Percentiles rank a stretch among this genome's conserved stretches.
phyloP scores from a whole-genome alignment of 2,329 filamentous ascomycete genomes.

The Tolypocladium sp. region DNA sequence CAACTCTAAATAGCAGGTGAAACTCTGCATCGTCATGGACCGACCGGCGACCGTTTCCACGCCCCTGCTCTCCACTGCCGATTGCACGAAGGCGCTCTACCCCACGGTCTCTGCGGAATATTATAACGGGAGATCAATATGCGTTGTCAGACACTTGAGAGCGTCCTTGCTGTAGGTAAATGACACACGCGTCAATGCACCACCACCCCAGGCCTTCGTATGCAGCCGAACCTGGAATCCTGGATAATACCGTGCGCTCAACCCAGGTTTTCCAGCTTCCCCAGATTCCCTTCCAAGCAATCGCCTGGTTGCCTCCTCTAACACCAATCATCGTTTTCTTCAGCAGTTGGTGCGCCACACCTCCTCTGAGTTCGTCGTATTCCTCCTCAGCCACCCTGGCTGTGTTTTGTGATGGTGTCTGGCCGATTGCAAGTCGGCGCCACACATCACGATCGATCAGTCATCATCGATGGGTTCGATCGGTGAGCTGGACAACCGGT shows the following conservation, averaged over 20 bases:
- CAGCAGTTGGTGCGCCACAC: background rate
- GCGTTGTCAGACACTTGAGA: background rate
- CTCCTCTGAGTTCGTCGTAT: background rate
- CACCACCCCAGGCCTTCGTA: background rate
- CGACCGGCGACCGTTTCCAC: background rate
- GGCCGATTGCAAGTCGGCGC: background rate
- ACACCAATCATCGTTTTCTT: background rate
- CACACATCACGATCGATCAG: background rate
- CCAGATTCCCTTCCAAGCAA: background rate
- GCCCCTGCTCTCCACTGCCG: background rate
- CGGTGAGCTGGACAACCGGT: background rate
- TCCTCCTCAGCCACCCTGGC: background rate
- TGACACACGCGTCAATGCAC: background rate
- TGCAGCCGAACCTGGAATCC: background rate
- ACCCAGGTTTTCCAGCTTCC: background rate
- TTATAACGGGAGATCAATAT: background rate
- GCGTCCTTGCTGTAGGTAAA: background rate
- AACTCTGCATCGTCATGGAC: background rate
- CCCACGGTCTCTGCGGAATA: background rate
- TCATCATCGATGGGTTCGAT: no score
- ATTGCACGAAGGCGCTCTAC: background rate
- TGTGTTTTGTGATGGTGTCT: background rate
- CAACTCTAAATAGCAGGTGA: background rate
- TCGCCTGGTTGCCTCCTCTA: background rate
- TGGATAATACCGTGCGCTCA: background rate